Conservation (phyloP, 306 rosid species). For the Geum urbanum region DNA sequence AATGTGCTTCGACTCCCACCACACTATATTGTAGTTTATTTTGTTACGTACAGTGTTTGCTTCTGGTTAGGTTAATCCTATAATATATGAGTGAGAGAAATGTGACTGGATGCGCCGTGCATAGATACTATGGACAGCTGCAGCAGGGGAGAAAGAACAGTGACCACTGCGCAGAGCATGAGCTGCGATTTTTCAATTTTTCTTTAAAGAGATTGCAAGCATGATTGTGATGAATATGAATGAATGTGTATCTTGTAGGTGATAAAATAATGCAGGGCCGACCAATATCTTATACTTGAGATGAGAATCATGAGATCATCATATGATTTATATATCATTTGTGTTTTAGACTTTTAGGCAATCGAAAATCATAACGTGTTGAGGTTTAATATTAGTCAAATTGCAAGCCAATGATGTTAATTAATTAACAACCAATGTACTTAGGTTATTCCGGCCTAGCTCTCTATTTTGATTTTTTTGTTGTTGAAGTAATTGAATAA, state of each 20-base stretch:
- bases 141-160: constrained; percentile 4
- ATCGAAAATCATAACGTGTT: neutral
- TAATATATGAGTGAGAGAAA: neutral
- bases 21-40: neutral
- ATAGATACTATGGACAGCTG: neutral
- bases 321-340: neutral
- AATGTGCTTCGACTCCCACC: constrained; percentile 16
- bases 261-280: neutral
- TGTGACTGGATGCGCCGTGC: constrained; percentile 2
- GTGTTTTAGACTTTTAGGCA: neutral
- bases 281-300: neutral
- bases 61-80: neutral
- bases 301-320: constrained; percentile 1
- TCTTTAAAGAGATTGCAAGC: neutral
- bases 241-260: neutral
- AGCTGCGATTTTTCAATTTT: neutral
- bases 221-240: neutral
- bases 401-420: neutral
- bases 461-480: too few species aligned
- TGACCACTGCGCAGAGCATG: neutral
- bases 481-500: too few species aligned
- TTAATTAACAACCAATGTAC: too few species aligned
- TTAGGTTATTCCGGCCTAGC: too few species aligned
- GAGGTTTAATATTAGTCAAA: neutral
- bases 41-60: neutral